These are phyloP conservation scores for Cichorium intybus DNA, from an alignment of 140 eudicot species.

Conservation along the genomic window DNA sequence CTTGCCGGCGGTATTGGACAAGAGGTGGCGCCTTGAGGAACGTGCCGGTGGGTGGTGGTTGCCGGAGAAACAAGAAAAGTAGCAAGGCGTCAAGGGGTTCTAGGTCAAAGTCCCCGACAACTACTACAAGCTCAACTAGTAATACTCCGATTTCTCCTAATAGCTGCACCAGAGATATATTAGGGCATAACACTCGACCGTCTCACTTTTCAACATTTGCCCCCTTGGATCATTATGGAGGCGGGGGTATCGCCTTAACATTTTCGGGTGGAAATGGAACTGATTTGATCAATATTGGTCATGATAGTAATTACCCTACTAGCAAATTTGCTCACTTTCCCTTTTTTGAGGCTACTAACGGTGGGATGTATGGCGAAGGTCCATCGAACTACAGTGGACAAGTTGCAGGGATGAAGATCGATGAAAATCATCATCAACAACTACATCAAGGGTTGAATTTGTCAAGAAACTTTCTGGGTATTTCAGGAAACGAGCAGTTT, in stretches of 20 bases:
- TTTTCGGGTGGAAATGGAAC: conserved; percentile 33
- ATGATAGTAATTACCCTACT: conserved; percentile 25
- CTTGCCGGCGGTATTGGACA: conserved; percentile 77
- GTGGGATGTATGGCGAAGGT: conserved; percentile 36
- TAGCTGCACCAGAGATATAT: conserved; percentile 34
- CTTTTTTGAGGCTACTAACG: conserved; percentile 40
- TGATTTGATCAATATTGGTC: conserved; percentile 24
- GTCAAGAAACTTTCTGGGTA: conserved; percentile 38
- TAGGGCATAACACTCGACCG: conserved; percentile 22
- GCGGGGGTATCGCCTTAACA: conserved; percentile 31
- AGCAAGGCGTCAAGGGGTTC: conserved; percentile 25
- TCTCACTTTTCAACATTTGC: conserved; percentile 40
- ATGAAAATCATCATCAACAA: conserved; percentile 30
- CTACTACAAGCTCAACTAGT: conserved; percentile 13
- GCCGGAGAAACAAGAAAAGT: conserved; percentile 58
- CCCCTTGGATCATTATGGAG: conserved; percentile 34
- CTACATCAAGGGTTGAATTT: conserved; percentile 37
- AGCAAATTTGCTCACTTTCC: conserved; percentile 29
- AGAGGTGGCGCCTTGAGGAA: conserved; percentile 65
- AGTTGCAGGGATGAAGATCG: conserved; percentile 31
- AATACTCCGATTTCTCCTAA: conserved; percentile 20
- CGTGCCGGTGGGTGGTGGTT: conserved; percentile 80
- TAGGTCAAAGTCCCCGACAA: conserved; percentile 31
- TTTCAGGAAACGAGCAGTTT: conserved; percentile 35
- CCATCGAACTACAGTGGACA: conserved; percentile 31